Conservation (phyloP, 352 stramenopile species). For the Thraustochytrium sp. region DNA sequence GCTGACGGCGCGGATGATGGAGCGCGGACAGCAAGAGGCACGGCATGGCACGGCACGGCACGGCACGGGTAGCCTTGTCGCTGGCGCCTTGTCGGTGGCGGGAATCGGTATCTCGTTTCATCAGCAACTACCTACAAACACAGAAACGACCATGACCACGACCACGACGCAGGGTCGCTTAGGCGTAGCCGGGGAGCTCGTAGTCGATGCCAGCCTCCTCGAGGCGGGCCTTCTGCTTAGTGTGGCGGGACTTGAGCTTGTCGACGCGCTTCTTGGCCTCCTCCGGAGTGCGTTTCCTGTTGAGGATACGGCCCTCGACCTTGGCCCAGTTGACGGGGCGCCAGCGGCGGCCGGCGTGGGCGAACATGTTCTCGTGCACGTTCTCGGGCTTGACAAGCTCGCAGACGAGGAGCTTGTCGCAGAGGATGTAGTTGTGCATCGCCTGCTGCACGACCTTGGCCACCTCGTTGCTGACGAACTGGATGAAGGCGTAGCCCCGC, state of each 20-base stretch:
- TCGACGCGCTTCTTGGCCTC: slow-evolving; percentile 62
- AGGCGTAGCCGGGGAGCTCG: slow-evolving; percentile 36
- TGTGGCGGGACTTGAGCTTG: slow-evolving; percentile 63
- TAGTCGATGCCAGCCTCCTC: slow-evolving; percentile 72
- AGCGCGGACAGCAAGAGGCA: no score
- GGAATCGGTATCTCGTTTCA: no score
- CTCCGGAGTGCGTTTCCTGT: slow-evolving; percentile 68
- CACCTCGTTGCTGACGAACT: slow-evolving; percentile 75
- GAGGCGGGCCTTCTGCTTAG: slow-evolving; percentile 67
- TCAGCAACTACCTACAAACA: no score
- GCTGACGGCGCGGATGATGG: no score
- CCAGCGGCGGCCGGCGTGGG: slow-evolving; percentile 69
- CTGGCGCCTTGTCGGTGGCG: no score
- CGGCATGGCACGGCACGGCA: no score
- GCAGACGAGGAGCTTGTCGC: slow-evolving; percentile 84
- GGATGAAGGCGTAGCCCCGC: slow-evolving; percentile 91
- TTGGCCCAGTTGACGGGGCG: slow-evolving; percentile 63
- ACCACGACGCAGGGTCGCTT: not conserved
- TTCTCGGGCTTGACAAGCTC: slow-evolving; percentile 75
- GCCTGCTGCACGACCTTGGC: slow-evolving; percentile 84
- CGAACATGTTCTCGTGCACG: slow-evolving; percentile 77
- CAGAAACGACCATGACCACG: no score
- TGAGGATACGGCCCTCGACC: slow-evolving; percentile 68
- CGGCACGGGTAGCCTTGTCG: no score
- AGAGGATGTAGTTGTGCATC: slow-evolving; percentile 90